Evolutionary conservation across 2,329 filamentous ascomycete genomes (phyloP).

Genomic region (Arachnopeziza araneosa): DNA sequence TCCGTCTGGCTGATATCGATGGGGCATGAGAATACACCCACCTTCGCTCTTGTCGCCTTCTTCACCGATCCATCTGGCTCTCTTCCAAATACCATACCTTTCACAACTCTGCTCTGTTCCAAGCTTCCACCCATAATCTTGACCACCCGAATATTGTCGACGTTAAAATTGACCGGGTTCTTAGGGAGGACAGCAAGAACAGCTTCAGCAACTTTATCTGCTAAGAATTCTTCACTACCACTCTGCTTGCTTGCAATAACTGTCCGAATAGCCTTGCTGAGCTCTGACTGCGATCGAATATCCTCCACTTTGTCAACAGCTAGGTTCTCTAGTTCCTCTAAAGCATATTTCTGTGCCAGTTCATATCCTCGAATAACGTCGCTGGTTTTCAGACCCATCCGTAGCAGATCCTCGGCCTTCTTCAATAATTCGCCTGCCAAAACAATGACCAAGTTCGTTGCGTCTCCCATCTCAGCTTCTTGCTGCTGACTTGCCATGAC

Average conservation of each 20-base stretch:
- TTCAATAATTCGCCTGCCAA: constrained; percentile 90
- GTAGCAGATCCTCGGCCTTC: constrained; percentile 93
- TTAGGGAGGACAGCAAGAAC: constrained; percentile 87
- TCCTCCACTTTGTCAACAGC: constrained; percentile 87
- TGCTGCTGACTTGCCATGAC: constrained; percentile 99
- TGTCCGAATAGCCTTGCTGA: constrained; percentile 91
- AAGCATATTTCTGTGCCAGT: constrained; percentile 82
- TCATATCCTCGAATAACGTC: constrained; percentile 97
- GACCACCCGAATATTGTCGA: constrained; percentile 97
- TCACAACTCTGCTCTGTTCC: constrained; percentile 89
- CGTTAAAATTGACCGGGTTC: constrained; percentile 94
- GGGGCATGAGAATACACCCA: constrained; percentile 92
- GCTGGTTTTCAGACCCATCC: constrained; percentile 97
- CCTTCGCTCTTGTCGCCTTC: constrained; percentile 89
- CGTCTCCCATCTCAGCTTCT: constrained; percentile 98
- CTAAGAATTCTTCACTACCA: constrained; percentile 84
- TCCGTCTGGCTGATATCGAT: constrained; percentile 96
- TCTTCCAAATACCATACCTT: constrained; percentile 97
- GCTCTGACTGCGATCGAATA: constrained; percentile 71
- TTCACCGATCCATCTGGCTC: constrained; percentile 90
- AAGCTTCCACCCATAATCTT: constrained; percentile 99
- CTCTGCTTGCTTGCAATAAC: constrained; percentile 96
- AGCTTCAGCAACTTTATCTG: constrained; percentile 78
- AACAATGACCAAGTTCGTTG: constrained; percentile 94
- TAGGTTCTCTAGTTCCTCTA: constrained; percentile 81